Conservation (phyloP, 2,329 filamentous ascomycete genomes). For the Ambrosiella beaveri region DNA sequence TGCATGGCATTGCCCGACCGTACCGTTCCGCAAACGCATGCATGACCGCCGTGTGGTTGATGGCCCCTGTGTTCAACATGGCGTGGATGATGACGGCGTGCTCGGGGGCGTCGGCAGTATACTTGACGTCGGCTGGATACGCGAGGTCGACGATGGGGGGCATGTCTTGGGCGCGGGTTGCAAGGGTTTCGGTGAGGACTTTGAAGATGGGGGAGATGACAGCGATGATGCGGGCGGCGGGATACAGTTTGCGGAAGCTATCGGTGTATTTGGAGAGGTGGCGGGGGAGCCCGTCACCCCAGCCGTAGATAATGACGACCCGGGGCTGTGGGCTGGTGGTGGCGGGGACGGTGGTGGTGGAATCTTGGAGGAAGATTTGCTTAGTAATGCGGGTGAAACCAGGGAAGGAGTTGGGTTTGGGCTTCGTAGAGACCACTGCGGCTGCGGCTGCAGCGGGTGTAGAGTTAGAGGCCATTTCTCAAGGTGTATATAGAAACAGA, state of each 20-base stretch:
- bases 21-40: conserved; percentile 27
- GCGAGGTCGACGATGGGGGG: conserved; percentile 26
- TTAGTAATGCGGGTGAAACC: conserved; percentile 29
- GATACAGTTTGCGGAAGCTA: conserved; percentile 34
- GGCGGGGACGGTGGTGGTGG: conserved; percentile 15
- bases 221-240: conserved; percentile 31
- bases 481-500: not conserved
- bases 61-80: conserved; percentile 43
- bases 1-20: conserved; percentile 27
- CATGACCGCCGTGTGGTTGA: conserved; percentile 32
- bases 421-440: not conserved
- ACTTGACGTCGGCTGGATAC: conserved; percentile 16
- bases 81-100: conserved; percentile 30
- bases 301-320: conserved; percentile 36
- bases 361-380: conserved; percentile 28
- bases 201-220: conserved; percentile 29
- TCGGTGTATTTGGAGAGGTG: conserved; percentile 38
- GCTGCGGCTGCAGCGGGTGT: not conserved
- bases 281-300: conserved; percentile 38
- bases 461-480: not conserved
- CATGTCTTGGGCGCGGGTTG: conserved; percentile 28
- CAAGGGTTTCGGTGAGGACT: conserved; percentile 27
- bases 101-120: conserved; percentile 15
- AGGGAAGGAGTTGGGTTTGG: conserved; percentile 19
- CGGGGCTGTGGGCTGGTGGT: conserved; percentile 22